Evolutionary conservation across 805 yeast species (phyloP).

Genomic region (Saccharomycopsis amapae): DNA sequence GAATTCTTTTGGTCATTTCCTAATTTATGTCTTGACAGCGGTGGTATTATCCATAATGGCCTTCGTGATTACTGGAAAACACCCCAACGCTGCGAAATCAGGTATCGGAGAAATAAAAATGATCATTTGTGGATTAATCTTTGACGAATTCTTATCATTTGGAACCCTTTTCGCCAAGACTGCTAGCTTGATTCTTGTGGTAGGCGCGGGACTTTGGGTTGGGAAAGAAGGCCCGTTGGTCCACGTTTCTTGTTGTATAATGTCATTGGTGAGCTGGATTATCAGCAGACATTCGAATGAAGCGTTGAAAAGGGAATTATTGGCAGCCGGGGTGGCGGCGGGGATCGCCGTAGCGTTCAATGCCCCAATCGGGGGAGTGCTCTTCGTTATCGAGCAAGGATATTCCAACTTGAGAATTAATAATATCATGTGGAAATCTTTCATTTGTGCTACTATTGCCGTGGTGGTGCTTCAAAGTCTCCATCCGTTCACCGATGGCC

Average conservation of each 20-base stretch:
- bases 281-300: conserved; percentile 34
- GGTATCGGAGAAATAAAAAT: conserved; percentile 74
- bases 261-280: conserved; percentile 30
- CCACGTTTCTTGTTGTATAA: conserved; percentile 63
- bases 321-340: conserved; percentile 72
- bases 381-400: conserved; percentile 66
- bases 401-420: conserved; percentile 57
- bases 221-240: conserved; percentile 87
- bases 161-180: conserved; percentile 49
- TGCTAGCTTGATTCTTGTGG: conserved; percentile 52
- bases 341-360: conserved; percentile 83
- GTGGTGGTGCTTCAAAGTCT: conserved; percentile 50
- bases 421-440: conserved; percentile 74
- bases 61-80: conserved; percentile 23
- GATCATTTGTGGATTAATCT: conserved; percentile 57
- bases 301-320: conserved; percentile 56
- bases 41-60: conserved; percentile 8
- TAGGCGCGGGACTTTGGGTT: conserved; percentile 73
- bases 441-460: conserved; percentile 70
- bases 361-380: conserved; percentile 83
- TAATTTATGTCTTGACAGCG: conserved; percentile 3
- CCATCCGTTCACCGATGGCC: conserved; percentile 43
- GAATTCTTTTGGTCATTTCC: conserved; percentile 9
- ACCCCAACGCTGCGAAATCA: conserved; percentile 40
- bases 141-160: conserved; percentile 44